phyloP scores from a whole-genome alignment of 495 filamentous ascomycete species.

The Talaromyces nanjingensis region DNA sequence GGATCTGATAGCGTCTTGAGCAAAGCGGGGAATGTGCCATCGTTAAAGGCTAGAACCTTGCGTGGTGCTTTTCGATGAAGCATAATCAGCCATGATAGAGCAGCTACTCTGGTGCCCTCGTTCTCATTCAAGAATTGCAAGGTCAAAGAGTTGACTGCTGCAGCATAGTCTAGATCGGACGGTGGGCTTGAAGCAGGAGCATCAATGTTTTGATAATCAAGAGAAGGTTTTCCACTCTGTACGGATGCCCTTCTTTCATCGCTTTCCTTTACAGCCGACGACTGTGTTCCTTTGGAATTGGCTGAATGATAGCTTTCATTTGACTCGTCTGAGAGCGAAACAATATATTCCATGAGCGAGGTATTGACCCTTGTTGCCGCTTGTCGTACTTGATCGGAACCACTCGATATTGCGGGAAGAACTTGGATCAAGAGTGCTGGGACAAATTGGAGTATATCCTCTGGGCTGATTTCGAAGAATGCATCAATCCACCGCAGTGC shows the following conservation, averaged over 20 bases:
- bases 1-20: conserved; percentile 96
- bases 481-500: conserved; percentile 92
- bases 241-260: conserved; percentile 48
- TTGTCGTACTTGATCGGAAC: conserved; percentile 78
- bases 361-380: conserved; percentile 85
- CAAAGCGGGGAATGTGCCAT: conserved; percentile 92
- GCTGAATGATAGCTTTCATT: conserved; percentile 31
- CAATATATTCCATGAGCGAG: conserved; percentile 84
- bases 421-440: conserved; percentile 87
- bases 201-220: conserved; percentile 29
- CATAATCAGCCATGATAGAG: conserved; percentile 95
- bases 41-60: conserved; percentile 92
- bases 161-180: conserved; percentile 87
- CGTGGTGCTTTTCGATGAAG: conserved; percentile 88
- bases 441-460: conserved; percentile 94
- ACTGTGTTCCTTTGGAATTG: conserved; percentile 29
- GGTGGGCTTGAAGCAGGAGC: conserved; percentile 38
- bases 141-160: conserved; percentile 90
- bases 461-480: conserved; percentile 95
- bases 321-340: conserved; percentile 76
- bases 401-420: conserved; percentile 89
- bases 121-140: conserved; percentile 93
- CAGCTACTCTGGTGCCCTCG: conserved; percentile 89
- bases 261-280: conserved; percentile 38
- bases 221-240: conserved; percentile 34